A percentile compares a stretch with the other conserved stretches of the same genome.
Evolutionary conservation across 352 stramenopile species (phyloP).

Genomic region (Globisporangium yorkense): DNA sequence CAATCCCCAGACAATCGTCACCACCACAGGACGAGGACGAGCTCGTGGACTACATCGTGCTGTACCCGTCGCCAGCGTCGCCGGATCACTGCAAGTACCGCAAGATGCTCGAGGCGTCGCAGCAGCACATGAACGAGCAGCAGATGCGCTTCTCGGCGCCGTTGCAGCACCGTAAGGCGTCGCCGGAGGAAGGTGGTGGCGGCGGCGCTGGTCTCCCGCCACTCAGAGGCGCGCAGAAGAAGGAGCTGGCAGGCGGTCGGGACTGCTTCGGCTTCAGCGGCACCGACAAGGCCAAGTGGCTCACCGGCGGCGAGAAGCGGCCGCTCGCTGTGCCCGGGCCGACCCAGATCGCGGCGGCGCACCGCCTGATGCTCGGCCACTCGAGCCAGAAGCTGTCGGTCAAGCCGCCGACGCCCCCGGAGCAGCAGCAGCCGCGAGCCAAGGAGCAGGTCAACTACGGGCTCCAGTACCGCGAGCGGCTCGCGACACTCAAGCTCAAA

Average conservation of each 20-base stretch:
- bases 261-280: conserved; percentile 79
- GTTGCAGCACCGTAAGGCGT: conserved; percentile 55
- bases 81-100: conserved; percentile 47
- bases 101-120: conserved; percentile 76
- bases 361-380: conserved; percentile 79
- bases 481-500: conserved; percentile 71
- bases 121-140: conserved; percentile 75
- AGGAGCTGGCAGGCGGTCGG: conserved; percentile 37
- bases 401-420: conserved; percentile 64
- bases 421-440: conserved; percentile 29
- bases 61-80: conserved; percentile 49
- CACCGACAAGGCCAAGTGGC: conserved; percentile 68
- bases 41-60: conserved; percentile 57
- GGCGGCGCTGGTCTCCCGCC: conserved; percentile 34
- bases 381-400: conserved; percentile 78
- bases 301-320: conserved; percentile 49
- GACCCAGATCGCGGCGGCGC: conserved; percentile 68
- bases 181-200: conserved; percentile 10
- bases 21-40: conserved; percentile 26
- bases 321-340: conserved; percentile 51
- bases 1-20: not conserved
- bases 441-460: conserved; percentile 67
- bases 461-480: conserved; percentile 69
- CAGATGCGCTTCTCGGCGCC: conserved; percentile 75
- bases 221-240: conserved; percentile 49